Conservation (phyloP, 768 basidiomycete species). For the Gloeostereum incarnatum region DNA sequence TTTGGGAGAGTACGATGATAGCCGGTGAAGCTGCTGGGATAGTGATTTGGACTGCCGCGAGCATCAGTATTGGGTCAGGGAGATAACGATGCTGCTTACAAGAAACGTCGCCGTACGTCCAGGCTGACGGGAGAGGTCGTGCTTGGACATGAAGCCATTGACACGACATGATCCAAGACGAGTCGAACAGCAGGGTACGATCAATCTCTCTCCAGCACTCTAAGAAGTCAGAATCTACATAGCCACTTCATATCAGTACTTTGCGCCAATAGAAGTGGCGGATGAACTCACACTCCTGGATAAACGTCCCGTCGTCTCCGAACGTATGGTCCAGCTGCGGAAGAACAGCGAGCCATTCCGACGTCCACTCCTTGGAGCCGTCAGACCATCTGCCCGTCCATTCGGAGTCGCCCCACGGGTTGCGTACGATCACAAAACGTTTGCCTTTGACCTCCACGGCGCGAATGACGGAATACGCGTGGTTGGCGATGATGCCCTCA, state of each 20-base stretch:
- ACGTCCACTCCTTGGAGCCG: constrained; percentile 48
- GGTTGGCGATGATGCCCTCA: constrained; percentile 29
- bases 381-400: constrained; percentile 22
- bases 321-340: constrained; percentile 34
- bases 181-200: constrained; percentile 34
- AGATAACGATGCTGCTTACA: constrained; percentile 9
- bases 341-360: constrained; percentile 37
- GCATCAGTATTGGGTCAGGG: constrained; percentile 1
- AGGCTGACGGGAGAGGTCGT: constrained; percentile 35
- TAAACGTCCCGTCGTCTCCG: constrained; percentile 43
- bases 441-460: constrained; percentile 35
- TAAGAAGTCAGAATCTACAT: constrained; percentile 35
- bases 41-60: constrained; percentile 30
- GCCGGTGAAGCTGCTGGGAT: constrained; percentile 24
- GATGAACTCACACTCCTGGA: constrained; percentile 38
- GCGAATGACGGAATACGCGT: constrained; percentile 38
- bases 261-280: background rate
- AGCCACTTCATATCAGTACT: background rate
- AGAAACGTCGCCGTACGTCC: constrained; percentile 46
- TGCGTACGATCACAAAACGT: constrained; percentile 37
- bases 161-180: constrained; percentile 35
- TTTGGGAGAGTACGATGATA: constrained; percentile 37
- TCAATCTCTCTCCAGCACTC: constrained; percentile 34
- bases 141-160: constrained; percentile 37
- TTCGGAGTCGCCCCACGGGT: constrained; percentile 17